Evolutionary conservation across 257 asterid genomes (phyloP).

Genomic region (Sherardia arvensis): DNA sequence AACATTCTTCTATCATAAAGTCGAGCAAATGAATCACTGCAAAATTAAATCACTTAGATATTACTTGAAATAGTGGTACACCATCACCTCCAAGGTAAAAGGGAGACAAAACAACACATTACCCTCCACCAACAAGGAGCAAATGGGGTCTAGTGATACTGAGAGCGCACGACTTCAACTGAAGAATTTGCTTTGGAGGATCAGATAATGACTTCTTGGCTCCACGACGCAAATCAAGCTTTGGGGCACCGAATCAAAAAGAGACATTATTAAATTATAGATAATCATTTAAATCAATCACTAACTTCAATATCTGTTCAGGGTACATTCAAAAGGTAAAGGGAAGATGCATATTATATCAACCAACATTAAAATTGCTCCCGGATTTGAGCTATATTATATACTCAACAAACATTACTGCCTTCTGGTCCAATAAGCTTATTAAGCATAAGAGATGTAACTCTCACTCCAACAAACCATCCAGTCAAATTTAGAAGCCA

Average conservation of each 20-base stretch:
- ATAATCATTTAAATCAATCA: not conserved
- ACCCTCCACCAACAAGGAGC: constrained; percentile 99
- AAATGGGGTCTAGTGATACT: constrained; percentile 87
- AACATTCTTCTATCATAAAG: constrained; percentile 95
- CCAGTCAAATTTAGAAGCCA: not conserved
- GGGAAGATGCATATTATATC: not conserved
- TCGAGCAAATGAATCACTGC: constrained; percentile 98
- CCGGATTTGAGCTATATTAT: not conserved
- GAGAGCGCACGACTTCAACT: constrained; percentile 85
- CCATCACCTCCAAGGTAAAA: constrained; percentile 8
- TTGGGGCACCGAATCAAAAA: constrained; percentile 9
- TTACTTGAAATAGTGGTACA: constrained; percentile 14
- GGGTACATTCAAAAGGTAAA: not conserved
- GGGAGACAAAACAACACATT: constrained; percentile 14
- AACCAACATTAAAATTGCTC: not conserved
- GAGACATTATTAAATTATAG: not conserved
- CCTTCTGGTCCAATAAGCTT: not conserved
- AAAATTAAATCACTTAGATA: constrained; percentile 13
- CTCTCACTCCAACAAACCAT: not conserved
- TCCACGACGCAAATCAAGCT: constrained; percentile 96
- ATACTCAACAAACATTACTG: not conserved
- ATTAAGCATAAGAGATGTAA: not conserved
- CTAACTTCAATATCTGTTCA: not conserved
- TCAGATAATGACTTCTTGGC: constrained; percentile 74
- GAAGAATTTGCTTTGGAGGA: constrained; percentile 75